Evolutionary conservation across 140 eudicot genomes (phyloP).

Genomic region (Anethum foeniculum): DNA sequence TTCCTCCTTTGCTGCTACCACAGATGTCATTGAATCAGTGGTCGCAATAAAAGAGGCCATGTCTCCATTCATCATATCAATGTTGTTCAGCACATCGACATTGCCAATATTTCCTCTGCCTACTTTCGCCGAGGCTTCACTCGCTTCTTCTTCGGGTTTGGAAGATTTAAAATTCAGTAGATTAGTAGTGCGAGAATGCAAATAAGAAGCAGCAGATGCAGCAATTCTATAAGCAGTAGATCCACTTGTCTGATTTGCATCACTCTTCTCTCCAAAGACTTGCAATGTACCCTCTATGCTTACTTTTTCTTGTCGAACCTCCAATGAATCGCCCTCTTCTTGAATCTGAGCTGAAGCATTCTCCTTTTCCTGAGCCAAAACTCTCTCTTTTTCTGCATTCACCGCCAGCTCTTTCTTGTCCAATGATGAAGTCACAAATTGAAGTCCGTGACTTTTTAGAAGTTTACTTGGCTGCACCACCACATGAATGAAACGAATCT

Average conservation of each 20-base stretch:
- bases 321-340: constrained; percentile 7
- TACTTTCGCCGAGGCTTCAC: constrained; percentile 17
- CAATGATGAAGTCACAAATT: constrained; percentile 73
- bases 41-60: constrained; percentile 86
- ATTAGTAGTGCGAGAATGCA: constrained; percentile 67
- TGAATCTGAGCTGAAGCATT: constrained; percentile 10
- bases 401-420: constrained; percentile 47
- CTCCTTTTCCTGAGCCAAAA: not conserved
- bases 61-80: constrained; percentile 36
- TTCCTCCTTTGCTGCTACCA: constrained; percentile 95
- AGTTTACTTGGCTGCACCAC: constrained; percentile 59
- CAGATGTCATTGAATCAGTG: constrained; percentile 79
- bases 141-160: constrained; percentile 16
- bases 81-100: constrained; percentile 21
- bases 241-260: constrained; percentile 37
- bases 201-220: constrained; percentile 88
- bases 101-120: constrained; percentile 3
- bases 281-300: constrained; percentile 14
- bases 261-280: constrained; percentile 19
- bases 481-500: constrained; percentile 6
- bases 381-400: constrained; percentile 17
- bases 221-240: constrained; percentile 70
- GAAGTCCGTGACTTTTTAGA: constrained; percentile 39
- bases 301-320: constrained; percentile 13
- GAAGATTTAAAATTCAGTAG: constrained; percentile 54